Evolutionary conservation across 768 basidiomycete genomes (phyloP).

Genomic region (Boletus insuetus): DNA sequence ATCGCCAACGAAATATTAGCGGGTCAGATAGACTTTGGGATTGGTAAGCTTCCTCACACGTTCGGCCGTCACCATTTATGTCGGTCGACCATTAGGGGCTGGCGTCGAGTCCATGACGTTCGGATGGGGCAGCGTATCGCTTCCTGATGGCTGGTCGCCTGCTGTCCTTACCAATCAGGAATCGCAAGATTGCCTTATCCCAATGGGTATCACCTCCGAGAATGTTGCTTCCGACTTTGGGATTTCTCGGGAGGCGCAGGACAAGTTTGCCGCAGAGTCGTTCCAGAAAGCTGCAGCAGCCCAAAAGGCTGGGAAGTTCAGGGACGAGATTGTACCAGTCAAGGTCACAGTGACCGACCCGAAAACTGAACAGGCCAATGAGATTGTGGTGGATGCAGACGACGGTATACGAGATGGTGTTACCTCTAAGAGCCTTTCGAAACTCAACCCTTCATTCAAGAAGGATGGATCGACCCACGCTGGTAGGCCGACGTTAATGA

Average conservation of each 20-base stretch:
- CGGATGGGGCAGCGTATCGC: slow-evolving; percentile 60
- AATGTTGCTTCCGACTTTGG: slow-evolving; percentile 79
- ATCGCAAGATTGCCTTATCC: slow-evolving; percentile 77
- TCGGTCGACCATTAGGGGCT: slow-evolving; percentile 47
- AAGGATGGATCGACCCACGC: slow-evolving; percentile 78
- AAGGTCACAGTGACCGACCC: slow-evolving; percentile 67
- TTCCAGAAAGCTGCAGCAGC: slow-evolving; percentile 84
- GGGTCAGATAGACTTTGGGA: slow-evolving; percentile 87
- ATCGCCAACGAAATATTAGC: slow-evolving; percentile 77
- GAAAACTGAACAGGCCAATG: slow-evolving; percentile 64
- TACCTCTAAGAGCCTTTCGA: slow-evolving; percentile 70
- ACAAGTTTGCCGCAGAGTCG: slow-evolving; percentile 79
- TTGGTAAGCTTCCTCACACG: slow-evolving; percentile 50
- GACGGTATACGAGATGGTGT: slow-evolving; percentile 88
- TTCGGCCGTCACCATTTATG: not conserved
- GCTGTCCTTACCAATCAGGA: slow-evolving; percentile 62
- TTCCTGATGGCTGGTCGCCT: slow-evolving; percentile 60
- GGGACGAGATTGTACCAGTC: slow-evolving; percentile 80
- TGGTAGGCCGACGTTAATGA: slow-evolving; percentile 33
- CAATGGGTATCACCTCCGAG: slow-evolving; percentile 95
- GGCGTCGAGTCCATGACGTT: slow-evolving; percentile 91
- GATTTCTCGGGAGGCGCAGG: slow-evolving; percentile 75
- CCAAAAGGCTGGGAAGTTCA: slow-evolving; percentile 78
- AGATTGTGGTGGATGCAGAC: slow-evolving; percentile 73
- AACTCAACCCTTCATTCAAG: slow-evolving; percentile 84